Conservation (phyloP, 2,329 filamentous ascomycete species). For the Coniochaeta sp. region DNA sequence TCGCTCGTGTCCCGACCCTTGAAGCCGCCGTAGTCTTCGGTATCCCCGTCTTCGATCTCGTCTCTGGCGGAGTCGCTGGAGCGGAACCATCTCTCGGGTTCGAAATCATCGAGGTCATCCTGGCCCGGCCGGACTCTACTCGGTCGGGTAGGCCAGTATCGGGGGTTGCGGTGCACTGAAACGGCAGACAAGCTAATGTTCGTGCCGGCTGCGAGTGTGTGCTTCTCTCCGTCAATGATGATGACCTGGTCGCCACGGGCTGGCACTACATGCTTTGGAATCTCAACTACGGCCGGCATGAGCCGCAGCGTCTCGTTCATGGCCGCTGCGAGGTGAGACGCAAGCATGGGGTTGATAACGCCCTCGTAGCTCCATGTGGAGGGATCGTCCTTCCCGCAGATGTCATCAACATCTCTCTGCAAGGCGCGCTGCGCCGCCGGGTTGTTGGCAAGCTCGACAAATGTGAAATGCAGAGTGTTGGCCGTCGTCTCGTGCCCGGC, state of each 20-base stretch:
- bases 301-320: conserved; percentile 73
- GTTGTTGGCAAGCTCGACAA: conserved; percentile 61
- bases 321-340: conserved; percentile 63
- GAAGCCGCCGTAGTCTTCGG: conserved; percentile 51
- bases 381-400: conserved; percentile 50
- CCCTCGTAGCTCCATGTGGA: conserved; percentile 64
- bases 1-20: conserved; percentile 54
- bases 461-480: conserved; percentile 63
- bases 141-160: conserved; percentile 57
- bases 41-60: conserved; percentile 27
- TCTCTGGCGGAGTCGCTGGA: conserved; percentile 16
- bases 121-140: conserved; percentile 30
- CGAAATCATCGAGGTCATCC: conserved; percentile 59
- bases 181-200: conserved; percentile 49
- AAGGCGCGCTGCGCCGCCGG: conserved; percentile 55
- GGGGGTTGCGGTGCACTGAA: conserved; percentile 59
- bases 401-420: conserved; percentile 60
- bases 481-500: conserved; percentile 79
- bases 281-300: conserved; percentile 61
- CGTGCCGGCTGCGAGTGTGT: conserved; percentile 48
- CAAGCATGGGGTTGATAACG: conserved; percentile 57
- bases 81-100: conserved; percentile 66
- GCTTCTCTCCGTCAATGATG: conserved; percentile 47
- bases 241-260: conserved; percentile 45
- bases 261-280: conserved; percentile 57